These are phyloP conservation scores for Monilinia polystroma DNA, from an alignment of 2,329 filamentous ascomycete genomes.

Conservation along the genomic window DNA sequence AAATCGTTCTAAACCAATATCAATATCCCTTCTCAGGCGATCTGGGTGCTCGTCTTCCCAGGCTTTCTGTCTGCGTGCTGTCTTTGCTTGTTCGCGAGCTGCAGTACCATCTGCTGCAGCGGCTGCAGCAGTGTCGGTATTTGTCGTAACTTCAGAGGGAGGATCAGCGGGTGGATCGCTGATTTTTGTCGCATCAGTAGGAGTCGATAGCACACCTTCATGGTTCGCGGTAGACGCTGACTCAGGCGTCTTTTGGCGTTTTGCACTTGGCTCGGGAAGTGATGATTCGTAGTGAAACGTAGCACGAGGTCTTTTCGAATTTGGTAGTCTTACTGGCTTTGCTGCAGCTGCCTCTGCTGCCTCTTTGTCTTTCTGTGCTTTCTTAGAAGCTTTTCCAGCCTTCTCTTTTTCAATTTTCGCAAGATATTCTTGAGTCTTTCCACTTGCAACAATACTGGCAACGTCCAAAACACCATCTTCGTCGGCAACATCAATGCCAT, in stretches of 20 bases:
- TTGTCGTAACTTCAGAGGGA: conserved; percentile 24
- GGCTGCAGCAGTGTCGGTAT: conserved; percentile 21
- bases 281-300: conserved; percentile 73
- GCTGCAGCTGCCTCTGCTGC: conserved; percentile 50
- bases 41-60: conserved; percentile 46
- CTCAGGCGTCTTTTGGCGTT: conserved; percentile 42
- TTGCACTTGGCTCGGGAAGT: conserved; percentile 46
- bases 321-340: conserved; percentile 63
- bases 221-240: conserved; percentile 27
- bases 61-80: conserved; percentile 36
- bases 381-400: conserved; percentile 45
- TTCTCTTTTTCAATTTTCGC: conserved; percentile 83
- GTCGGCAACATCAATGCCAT: conserved; percentile 46
- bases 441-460: conserved; percentile 78
- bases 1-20: conserved; percentile 76
- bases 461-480: conserved; percentile 79
- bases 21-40: conserved; percentile 64
- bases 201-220: conserved; percentile 23
- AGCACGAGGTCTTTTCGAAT: conserved; percentile 67
- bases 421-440: conserved; percentile 78
- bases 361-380: conserved; percentile 52
- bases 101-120: conserved; percentile 31
- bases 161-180: conserved; percentile 21
- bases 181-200: conserved; percentile 25
- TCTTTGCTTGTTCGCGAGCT: conserved; percentile 36